Evolutionary conservation across 805 yeast genomes (phyloP), one percentile per base, ranked within the genome.

Genomic region (Myxozyma vanderwaltii): DNA sequence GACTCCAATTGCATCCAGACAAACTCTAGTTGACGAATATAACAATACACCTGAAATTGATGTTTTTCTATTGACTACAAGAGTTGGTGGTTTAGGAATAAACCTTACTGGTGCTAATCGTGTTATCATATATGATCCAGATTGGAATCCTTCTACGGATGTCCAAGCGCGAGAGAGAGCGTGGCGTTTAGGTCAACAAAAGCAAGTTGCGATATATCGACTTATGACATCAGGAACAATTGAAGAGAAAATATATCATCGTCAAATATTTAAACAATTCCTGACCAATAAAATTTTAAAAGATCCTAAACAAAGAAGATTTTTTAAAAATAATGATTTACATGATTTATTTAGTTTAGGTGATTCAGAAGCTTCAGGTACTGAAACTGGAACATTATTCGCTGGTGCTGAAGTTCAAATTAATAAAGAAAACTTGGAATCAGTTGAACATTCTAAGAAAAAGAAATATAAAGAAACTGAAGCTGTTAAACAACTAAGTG

Each of bases 141-240:
- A 94, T 73, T 92, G 99, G 99, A 92, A 92, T 69, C 99, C 99
- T 0, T 90, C 97, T 0, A 94, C 98, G 0, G 99, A 92, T 75
- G 80, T 91, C 60, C 99, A 92, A 73, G 99, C 99, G 0, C 79
- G 98, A 60, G 99, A 92, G 71, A 76, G 99, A 50, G 97, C 98
- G 0, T 94, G 98, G 98, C 79, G 99, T 64, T 78, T 92, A 63
- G 99, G 99, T 0, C 99, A 92, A 72, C 91, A 88, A 70, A 84
- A 86, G 58, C 96, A 91, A 67, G 97, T 92, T 7, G 83, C 91
- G 5, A 91, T 92, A 36, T 94, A 92, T 68, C 76, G 99, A 59
- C 76, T 94, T 44, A 90, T 94, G 89, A 88, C 91, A 45, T 90
- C 97, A 1, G 97, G 98, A 0, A 84, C 97, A 0, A 94, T 92